A percentile compares a stretch with the other conserved stretches of the same genome.
Evolutionary conservation across 139 green algal species (phyloP).

Genomic region (Micromonas commoda): DNA sequence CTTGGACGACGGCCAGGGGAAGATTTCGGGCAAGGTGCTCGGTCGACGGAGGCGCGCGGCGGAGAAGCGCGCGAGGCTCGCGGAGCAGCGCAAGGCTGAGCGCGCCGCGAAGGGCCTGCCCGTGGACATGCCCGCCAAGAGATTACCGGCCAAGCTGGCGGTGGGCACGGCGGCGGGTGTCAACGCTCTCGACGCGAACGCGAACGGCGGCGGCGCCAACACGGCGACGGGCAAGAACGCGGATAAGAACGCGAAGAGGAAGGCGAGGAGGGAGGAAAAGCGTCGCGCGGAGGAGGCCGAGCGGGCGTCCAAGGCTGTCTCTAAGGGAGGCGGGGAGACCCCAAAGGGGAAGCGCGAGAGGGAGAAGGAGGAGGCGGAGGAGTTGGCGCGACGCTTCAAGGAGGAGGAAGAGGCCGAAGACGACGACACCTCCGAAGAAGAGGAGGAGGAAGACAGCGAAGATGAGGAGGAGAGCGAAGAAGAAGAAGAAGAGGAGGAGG

Average conservation of each 20-base stretch:
- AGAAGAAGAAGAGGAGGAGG: slow-evolving; percentile 12
- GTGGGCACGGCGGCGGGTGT: not conserved
- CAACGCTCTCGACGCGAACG: not conserved
- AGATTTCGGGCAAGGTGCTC: not conserved
- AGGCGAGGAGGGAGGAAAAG: not conserved
- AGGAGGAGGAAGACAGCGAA: not conserved
- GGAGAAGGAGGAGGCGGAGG: slow-evolving; percentile 5
- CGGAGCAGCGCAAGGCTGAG: not conserved
- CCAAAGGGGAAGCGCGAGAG: not conserved
- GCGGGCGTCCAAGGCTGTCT: no score
- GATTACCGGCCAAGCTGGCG: not conserved
- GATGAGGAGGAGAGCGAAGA: not conserved
- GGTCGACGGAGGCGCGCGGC: slow-evolving; percentile 12
- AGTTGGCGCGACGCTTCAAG: not conserved
- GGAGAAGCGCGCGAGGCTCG: slow-evolving; percentile 17
- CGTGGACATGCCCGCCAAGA: not conserved
- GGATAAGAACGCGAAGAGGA: not conserved
- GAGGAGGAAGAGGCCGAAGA: slow-evolving; percentile 16
- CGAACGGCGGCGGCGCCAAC: no score
- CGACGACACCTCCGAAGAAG: not conserved
- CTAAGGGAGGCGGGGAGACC: no score
- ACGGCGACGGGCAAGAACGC: no score
- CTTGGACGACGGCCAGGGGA: not conserved
- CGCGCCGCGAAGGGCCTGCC: not conserved
- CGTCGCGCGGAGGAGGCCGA: no score